A percentile compares a stretch with the other conserved stretches of the same genome.
phyloP scores from a whole-genome alignment of 495 filamentous ascomycete genomes.

The Friedmanniomyces endolithicus region DNA sequence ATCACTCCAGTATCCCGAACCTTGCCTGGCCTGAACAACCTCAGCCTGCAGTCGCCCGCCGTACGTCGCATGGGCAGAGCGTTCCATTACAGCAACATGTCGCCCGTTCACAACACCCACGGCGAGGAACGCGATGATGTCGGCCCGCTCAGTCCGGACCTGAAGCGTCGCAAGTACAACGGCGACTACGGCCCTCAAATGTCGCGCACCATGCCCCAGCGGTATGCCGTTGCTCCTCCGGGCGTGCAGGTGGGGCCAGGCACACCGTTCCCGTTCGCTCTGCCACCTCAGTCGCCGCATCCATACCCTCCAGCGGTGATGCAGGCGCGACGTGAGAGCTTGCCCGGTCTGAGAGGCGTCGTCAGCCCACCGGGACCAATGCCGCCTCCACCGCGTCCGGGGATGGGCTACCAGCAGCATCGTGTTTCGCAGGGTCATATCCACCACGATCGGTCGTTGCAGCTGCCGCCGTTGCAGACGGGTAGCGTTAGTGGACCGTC shows the following conservation, averaged over 20 bases:
- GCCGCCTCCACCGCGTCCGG: constrained; percentile 16
- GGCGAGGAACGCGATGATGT: constrained; percentile 21
- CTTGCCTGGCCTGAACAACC: constrained; percentile 34
- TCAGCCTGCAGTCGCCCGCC: constrained; percentile 27
- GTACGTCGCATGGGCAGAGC: not conserved
- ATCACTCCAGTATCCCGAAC: constrained; percentile 25
- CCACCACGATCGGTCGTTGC: constrained; percentile 14
- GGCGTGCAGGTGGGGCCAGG: constrained; percentile 5
- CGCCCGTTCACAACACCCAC: constrained; percentile 9
- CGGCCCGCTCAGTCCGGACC: constrained; percentile 22
- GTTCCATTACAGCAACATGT: constrained; percentile 7
- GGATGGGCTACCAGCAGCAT: constrained; percentile 20
- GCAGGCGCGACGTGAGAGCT: constrained; percentile 9
- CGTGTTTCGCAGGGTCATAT: constrained; percentile 15
- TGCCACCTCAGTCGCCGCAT: not conserved
- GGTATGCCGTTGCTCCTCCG: not conserved
- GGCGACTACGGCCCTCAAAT: not conserved
- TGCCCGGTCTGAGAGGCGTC: constrained; percentile 16
- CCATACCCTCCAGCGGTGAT: not conserved
- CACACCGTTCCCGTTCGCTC: constrained; percentile 19
- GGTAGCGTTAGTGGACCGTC: constrained; percentile 8
- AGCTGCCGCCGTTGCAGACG: constrained; percentile 46
- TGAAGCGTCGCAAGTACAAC: constrained; percentile 27
- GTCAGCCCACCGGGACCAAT: constrained; percentile 25
- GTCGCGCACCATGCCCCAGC: constrained; percentile 2